Conservation (phyloP, 495 filamentous ascomycete species). For the Xylaria venustula region DNA sequence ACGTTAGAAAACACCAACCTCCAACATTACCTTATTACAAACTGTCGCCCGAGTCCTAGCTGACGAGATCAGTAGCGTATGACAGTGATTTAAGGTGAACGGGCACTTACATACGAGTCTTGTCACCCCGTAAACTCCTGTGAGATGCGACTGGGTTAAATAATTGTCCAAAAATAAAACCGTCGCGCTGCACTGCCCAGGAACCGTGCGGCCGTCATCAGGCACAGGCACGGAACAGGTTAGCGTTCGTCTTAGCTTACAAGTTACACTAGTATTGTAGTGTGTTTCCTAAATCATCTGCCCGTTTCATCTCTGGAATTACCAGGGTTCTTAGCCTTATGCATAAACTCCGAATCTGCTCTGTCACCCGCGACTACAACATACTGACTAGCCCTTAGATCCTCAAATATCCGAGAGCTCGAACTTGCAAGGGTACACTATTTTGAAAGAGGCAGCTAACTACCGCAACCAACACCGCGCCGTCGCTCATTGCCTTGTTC, state of each 20-base stretch:
- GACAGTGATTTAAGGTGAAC: too few species aligned
- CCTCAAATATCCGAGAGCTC: constrained; percentile 2
- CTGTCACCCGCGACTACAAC: background rate
- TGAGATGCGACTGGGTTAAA: background rate
- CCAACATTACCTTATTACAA: too few species aligned
- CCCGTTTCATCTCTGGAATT: constrained; percentile 4
- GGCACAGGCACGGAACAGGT: background rate
- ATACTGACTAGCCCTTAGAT: background rate
- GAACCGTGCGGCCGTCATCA: background rate
- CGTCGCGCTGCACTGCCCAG: background rate
- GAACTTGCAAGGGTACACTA: background rate
- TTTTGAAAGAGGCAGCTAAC: constrained; percentile 6
- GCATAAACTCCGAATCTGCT: background rate
- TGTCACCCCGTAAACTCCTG: background rate
- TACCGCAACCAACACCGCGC: background rate
- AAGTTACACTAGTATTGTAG: background rate
- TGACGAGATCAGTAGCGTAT: too few species aligned
- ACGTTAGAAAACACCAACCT: too few species aligned
- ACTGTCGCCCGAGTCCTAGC: too few species aligned
- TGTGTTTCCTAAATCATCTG: background rate
- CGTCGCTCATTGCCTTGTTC: background rate
- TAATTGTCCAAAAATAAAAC: background rate
- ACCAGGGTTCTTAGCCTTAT: background rate
- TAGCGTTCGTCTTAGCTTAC: background rate
- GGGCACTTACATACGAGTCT: too few species aligned